Evolutionary conservation across 768 basidiomycete species (phyloP), one percentile per base, ranked within the genome.

Genomic region (Arthromyces matolae): DNA sequence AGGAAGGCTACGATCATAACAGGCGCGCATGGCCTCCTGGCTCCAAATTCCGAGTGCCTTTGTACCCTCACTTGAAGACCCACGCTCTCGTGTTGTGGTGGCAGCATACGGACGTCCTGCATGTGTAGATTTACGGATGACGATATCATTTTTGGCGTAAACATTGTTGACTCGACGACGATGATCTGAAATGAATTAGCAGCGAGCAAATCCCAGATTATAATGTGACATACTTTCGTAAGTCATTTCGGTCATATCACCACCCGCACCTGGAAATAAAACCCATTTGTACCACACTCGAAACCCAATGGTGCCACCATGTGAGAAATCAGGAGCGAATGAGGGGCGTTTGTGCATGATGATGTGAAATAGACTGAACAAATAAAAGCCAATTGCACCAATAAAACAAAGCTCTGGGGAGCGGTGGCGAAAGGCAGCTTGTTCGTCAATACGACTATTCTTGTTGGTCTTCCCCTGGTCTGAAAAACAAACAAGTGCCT

Each of bases 1-100:
- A 0, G 61, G 65, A 5, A 62, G 45, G 0, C 50, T 46, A 8
- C 52, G 39, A 35, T 68, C 60, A 45, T 68, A 68, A 28, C 54
- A 52, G 2, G 31, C 20, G 1, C 43, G 43, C 32, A 61, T 60
- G 1, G 54, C 8, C 13, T 39, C 44, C 10, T 52, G 40, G 32
- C 42, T 53, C 51, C 51, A 53, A 18, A 24, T 31, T 14, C 51
- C 37, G 7, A 65, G 54, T 1, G 62, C 65, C 49, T 67, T 67
- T 2, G 53, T 52, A 16, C 50, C 60, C n/a, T 45, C 49, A 0
- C 35, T 46, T 4, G 42, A 54, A 2, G 62, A 58, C 12, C 65
- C 53, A 46, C 66, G 54, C 4, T 52, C 33, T 5, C 54, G 41
- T 2, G 61, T 45, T 3, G 52, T 56, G 42, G 50, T 49, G 0